A percentile compares a stretch with the other conserved stretches of the same genome.
These are phyloP conservation scores for Sporothrix brunneoviolacea DNA, from an alignment of 2,329 filamentous ascomycete genomes.

Conservation along the genomic window DNA sequence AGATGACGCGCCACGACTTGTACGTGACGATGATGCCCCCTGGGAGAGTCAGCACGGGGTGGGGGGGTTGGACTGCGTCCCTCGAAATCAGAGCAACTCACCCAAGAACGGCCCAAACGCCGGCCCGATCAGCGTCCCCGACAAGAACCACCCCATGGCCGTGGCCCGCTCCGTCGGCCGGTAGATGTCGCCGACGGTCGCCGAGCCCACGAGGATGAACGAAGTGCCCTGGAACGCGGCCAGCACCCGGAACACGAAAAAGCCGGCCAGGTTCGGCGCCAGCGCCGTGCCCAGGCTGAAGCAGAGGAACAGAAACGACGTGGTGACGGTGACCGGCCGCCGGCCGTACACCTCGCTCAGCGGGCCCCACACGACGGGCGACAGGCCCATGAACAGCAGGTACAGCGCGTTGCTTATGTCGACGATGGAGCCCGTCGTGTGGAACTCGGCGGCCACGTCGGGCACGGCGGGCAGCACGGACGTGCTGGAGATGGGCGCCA, in stretches of 20 bases:
- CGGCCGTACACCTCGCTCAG: constrained; percentile 53
- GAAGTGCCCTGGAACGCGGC: constrained; percentile 65
- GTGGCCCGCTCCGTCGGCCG: constrained; percentile 58
- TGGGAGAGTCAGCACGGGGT: no score
- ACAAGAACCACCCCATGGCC: constrained; percentile 60
- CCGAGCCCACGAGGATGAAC: constrained; percentile 60
- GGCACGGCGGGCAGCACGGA: constrained; percentile 59
- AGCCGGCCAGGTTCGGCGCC: constrained; percentile 57
- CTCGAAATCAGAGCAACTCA: no score
- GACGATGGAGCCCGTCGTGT: constrained; percentile 55
- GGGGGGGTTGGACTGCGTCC: no score
- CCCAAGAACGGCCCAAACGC: constrained; percentile 58
- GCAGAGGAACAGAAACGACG: constrained; percentile 52
- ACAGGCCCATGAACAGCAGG: constrained; percentile 63
- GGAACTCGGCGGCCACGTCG: constrained; percentile 54
- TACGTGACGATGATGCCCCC: constrained; percentile 67
- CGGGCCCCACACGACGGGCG: constrained; percentile 60
- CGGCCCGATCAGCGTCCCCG: constrained; percentile 59
- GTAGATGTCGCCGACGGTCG: constrained; percentile 52
- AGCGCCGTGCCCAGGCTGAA: constrained; percentile 62
- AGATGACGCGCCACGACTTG: constrained; percentile 59
- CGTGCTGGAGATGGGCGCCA: constrained; percentile 64
- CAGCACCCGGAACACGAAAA: constrained; percentile 62
- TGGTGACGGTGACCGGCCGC: constrained; percentile 47
- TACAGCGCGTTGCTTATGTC: constrained; percentile 65